Conservation (phyloP, 768 basidiomycete species). For the Mycena rosella region DNA sequence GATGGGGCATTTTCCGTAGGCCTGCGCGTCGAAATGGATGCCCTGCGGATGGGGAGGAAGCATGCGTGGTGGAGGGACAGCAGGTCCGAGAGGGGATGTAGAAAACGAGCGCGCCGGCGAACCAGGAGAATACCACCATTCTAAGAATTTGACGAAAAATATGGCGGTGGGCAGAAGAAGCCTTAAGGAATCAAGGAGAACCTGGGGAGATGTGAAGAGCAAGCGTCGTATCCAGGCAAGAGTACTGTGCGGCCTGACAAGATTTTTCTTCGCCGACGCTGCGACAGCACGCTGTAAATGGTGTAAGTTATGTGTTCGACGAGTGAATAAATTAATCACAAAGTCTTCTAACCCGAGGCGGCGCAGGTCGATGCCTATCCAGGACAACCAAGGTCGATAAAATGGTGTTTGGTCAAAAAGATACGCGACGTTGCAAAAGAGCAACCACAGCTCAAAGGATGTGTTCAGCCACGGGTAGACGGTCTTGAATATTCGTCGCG, state of each 20-base stretch:
- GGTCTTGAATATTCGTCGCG: constrained; percentile 74
- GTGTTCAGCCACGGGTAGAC: constrained; percentile 88
- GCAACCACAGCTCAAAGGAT: constrained; percentile 83
- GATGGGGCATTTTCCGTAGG: constrained; percentile 89
- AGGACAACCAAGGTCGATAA: constrained; percentile 92
- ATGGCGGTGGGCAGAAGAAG: constrained; percentile 89
- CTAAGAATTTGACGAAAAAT: constrained; percentile 95
- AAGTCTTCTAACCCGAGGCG: constrained; percentile 85
- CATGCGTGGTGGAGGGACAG: constrained; percentile 82
- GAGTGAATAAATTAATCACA: constrained; percentile 57
- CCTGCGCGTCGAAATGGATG: constrained; percentile 68
- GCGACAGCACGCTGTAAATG: constrained; percentile 56
- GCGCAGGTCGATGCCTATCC: constrained; percentile 87
- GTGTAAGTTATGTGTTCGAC: constrained; percentile 22
- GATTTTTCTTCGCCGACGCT: constrained; percentile 47
- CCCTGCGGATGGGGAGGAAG: constrained; percentile 82
- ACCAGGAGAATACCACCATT: constrained; percentile 99
- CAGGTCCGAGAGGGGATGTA: constrained; percentile 72
- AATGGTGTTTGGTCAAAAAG: constrained; percentile 88
- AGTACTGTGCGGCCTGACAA: constrained; percentile 45
- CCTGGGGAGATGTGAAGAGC: constrained; percentile 66
- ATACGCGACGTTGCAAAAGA: constrained; percentile 89
- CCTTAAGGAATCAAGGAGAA: constrained; percentile 82
- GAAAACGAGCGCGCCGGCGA: constrained; percentile 86
- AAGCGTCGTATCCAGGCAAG: constrained; percentile 60